phyloP scores from a whole-genome alignment of 495 filamentous ascomycete species.

The Platismatia glauca region DNA sequence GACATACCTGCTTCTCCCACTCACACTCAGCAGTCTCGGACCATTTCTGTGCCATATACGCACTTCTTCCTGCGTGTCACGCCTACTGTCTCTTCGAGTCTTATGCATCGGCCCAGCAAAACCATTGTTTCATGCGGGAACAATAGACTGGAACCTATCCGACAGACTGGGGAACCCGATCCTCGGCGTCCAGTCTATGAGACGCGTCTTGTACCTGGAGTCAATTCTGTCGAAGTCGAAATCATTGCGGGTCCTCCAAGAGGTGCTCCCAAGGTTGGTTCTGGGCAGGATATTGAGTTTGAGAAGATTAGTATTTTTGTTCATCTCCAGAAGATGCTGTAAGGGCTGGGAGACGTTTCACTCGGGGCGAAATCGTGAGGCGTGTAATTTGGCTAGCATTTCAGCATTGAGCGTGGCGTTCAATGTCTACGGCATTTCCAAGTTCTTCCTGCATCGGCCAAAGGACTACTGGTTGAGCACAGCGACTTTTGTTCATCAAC shows the following conservation, averaged over 20 bases:
- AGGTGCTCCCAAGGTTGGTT: conserved; percentile 41
- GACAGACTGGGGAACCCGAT: conserved; percentile 39
- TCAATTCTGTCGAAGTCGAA: conserved; percentile 58
- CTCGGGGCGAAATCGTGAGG: not conserved
- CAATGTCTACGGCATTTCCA: not conserved
- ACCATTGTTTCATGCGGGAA: conserved; percentile 51
- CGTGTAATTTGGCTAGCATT: not conserved
- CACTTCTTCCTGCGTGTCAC: conserved; percentile 59
- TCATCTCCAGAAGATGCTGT: conserved; percentile 35
- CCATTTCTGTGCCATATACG: conserved; percentile 51
- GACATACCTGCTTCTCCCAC: conserved; percentile 52
- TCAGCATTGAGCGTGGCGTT: conserved; percentile 1
- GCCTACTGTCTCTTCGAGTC: conserved; percentile 47
- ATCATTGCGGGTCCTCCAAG: conserved; percentile 53
- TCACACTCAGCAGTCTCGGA: conserved; percentile 57
- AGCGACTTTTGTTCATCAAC: not conserved
- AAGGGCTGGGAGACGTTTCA: not conserved
- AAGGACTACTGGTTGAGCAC: not conserved
- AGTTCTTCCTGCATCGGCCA: not conserved
- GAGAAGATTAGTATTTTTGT: conserved; percentile 59
- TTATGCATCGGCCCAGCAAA: conserved; percentile 52
- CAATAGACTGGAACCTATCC: conserved; percentile 36
- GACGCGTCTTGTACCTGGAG: conserved; percentile 47
- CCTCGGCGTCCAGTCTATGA: conserved; percentile 50
- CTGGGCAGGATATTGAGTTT: conserved; percentile 54